Evolutionary conservation across 495 filamentous ascomycete species (phyloP), one percentile per base, ranked within the genome.

Genomic region (Oleoguttula mirabilis): DNA sequence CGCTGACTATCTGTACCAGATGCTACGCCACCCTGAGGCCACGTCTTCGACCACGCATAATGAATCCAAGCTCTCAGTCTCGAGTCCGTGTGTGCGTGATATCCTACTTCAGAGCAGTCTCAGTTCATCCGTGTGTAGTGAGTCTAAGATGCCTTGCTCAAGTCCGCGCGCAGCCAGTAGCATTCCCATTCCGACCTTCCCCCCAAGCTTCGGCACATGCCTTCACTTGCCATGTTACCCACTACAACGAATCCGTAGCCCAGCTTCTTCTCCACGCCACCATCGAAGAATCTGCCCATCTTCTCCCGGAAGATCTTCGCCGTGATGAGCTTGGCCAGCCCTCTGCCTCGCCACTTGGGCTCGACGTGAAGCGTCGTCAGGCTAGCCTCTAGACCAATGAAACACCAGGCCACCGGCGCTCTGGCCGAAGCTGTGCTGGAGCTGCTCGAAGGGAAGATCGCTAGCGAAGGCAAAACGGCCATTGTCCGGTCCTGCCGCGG

Each of bases 151-250:
- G 20, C 38, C 43, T 22, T 24, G 11, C 38, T 39, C 42, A 51
- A 33, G 24, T 65, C 59, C 11, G 61, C 47, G 36, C 58, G 55
- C 10, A 60, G 37, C 61, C 61, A 65, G 39, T 59, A 65, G 22
- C 48, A 39, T 31, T 42, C 32, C 60, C 53, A 61, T 23, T 38
- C 41, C n/a, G 12, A 23, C 38, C 23, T 47, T 2, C 58, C 61
- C 0, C 61, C 60, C 24, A 63, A 36, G 36, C 58, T 59, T 35
- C 42, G 46, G 31, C 53, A 55, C 15, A 65, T 56, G 8, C 42
- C 36, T 17, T 47, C 44, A 47, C 61, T 63, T 32, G 46, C 48
- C 36, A 34, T 32, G 45, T 65, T 65, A 1, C 52, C 61, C 3
- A 27, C 49, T 21, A 46, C 48, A n/a, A 63, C 60, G 51, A 60